A percentile compares a stretch with the other conserved stretches of the same genome.
Conservation (phyloP, 805 yeast genomes). For the Martiniozyma abietophila region DNA sequence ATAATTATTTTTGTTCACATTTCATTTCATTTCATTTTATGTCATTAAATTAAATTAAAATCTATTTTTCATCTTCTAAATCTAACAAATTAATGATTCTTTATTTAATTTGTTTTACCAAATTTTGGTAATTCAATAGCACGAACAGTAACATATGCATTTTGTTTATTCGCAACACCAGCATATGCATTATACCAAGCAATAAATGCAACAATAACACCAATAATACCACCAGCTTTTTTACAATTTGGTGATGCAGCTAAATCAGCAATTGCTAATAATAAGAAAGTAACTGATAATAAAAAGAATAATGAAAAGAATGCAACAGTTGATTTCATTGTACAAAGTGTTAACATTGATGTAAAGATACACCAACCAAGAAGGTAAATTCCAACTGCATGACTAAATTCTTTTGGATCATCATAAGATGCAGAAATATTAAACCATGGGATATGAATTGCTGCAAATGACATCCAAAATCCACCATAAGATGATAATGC, state of each 20-base stretch:
- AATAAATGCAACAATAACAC: slow-evolving; percentile 48
- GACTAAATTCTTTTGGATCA: slow-evolving; percentile 34
- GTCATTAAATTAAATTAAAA: too few relatives aligned
- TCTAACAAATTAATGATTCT: too few relatives aligned
- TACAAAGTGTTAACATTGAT: slow-evolving; percentile 43
- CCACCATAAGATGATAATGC: slow-evolving; percentile 56
- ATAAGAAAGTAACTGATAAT: slow-evolving; percentile 43
- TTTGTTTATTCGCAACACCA: slow-evolving; percentile 56
- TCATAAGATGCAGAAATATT: slow-evolving; percentile 43
- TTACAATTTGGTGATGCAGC: slow-evolving; percentile 31
- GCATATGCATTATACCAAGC: slow-evolving; percentile 70
- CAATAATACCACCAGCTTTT: slow-evolving; percentile 54
- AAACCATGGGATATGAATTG: slow-evolving; percentile 48
- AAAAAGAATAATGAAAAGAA: slow-evolving; percentile 43
- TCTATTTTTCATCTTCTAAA: too few relatives aligned
- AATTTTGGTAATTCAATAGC: slow-evolving; percentile 24
- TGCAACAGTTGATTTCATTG: slow-evolving; percentile 45
- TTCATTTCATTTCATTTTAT: too few relatives aligned
- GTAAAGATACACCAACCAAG: slow-evolving; percentile 59
- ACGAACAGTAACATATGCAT: slow-evolving; percentile 42
- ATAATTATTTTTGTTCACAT: too few relatives aligned
- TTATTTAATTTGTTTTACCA: slow-evolving; percentile 17
- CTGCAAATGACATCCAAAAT: slow-evolving; percentile 69
- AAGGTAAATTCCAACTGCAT: slow-evolving; percentile 49
- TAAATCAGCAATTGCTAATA: slow-evolving; percentile 42